Base-by-base conservation (phyloP, 2,329 filamentous ascomycete species). In the Penicillium digitatum region DNA sequence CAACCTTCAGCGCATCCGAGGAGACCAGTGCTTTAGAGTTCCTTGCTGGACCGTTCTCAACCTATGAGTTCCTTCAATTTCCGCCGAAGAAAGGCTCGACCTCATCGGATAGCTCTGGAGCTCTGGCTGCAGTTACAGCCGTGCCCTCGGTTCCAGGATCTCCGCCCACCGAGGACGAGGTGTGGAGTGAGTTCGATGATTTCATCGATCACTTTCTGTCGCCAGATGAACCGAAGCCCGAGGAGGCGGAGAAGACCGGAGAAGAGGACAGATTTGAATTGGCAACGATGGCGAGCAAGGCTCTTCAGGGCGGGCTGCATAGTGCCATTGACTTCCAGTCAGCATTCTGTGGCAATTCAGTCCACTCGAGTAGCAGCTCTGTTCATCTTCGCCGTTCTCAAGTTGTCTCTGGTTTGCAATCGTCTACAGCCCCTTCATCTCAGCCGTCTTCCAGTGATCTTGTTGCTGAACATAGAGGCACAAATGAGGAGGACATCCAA, bases 161-260 rank as follows among this genome's bases (percentile, higher is more conserved):
- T 4, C 86, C 84, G 0, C 80, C 87, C 4, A 84, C 78, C 1
- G 89, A 95, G 61, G 93, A 96, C 64, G 93, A 96, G 68, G 82
- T 96, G 1, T 97, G 93, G 93, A 87, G 92, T 48, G 93, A 95
- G 72, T 96, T 95, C 68, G 87, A 97, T 62, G 93, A 96, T 64
- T 77, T 96, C 12, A 82, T 96, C 51, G 88, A 89, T 49, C 86
- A 89, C 54, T 81, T 85, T 11, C 80, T 83, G 47, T 81, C 80
- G 5, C 75, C 78, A 8, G 73, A 72, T 34, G 62, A 61, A 35
- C 59, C 57, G n/a, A 64, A 55, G 45, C 54, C 63, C 7, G 58
- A 65, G 20, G 55, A 57, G 5, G 32, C 61, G 1, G 32, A 26
- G 5, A 55, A 63, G 37, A 44, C 52, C 2, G 63, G 65, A 29